Evolutionary conservation across 2,329 filamentous ascomycete genomes (phyloP).

Genomic region (Fusarium sp.): DNA sequence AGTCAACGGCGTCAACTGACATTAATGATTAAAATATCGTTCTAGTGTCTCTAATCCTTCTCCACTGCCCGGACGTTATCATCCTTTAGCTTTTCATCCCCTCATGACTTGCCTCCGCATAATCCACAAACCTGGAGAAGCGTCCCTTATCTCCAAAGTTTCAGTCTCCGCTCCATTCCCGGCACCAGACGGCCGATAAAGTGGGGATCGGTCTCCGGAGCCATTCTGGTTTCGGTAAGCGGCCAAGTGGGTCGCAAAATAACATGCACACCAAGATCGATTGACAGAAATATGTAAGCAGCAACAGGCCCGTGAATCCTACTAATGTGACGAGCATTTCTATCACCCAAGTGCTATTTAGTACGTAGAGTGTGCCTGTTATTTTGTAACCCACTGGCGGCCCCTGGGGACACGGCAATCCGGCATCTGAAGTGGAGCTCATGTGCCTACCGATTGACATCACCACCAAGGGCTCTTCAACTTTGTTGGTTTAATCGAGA

Average conservation of each 20-base stretch:
- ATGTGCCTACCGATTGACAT: constrained; percentile 32
- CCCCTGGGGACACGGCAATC: constrained; percentile 40
- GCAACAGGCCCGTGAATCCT: too few relatives aligned
- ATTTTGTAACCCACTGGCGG: neutral
- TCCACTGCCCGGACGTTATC: neutral
- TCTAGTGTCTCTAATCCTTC: too few relatives aligned
- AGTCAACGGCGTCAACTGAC: neutral
- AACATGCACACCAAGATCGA: too few relatives aligned
- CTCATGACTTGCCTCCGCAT: constrained; percentile 24
- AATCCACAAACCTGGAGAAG: constrained; percentile 28
- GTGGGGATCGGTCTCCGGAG: constrained; percentile 16
- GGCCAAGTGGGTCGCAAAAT: too few relatives aligned
- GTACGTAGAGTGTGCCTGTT: too few relatives aligned
- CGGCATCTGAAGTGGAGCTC: constrained; percentile 39
- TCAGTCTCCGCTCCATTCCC: constrained; percentile 22
- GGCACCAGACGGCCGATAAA: constrained; percentile 38
- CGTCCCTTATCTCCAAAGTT: constrained; percentile 6
- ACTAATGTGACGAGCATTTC: too few relatives aligned
- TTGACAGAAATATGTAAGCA: too few relatives aligned
- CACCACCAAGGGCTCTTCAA: constrained; percentile 12
- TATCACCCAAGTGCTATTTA: too few relatives aligned
- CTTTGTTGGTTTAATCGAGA: constrained; percentile 7
- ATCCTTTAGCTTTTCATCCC: neutral
- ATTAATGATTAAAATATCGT: neutral
- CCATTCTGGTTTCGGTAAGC: constrained; percentile 26